Percentiles rank a stretch among this genome's conserved stretches.
Conservation (phyloP, 306 rosid species). For the Arachis stenosperma region DNA sequence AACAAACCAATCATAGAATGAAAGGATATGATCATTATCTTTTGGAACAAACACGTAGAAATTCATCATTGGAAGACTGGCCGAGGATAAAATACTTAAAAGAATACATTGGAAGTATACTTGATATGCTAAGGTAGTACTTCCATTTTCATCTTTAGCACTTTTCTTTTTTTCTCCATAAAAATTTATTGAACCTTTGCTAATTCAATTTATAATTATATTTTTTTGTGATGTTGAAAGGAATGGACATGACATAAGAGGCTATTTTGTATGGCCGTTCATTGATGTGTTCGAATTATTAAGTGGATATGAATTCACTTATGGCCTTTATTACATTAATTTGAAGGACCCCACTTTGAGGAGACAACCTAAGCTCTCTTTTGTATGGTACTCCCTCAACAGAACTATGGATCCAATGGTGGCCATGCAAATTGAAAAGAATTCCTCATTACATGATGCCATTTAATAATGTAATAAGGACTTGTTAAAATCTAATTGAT, state of each 20-base stretch:
- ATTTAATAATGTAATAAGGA: neutral
- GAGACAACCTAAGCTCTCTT: constrained; percentile 54
- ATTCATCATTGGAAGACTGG: constrained; percentile 55
- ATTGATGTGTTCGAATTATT: constrained; percentile 49
- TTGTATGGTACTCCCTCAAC: constrained; percentile 51
- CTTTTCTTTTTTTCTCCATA: neutral
- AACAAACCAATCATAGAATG: neutral
- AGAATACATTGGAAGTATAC: constrained; percentile 42
- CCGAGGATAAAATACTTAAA: constrained; percentile 51
- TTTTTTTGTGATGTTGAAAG: constrained; percentile 25
- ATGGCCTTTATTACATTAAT: constrained; percentile 48
- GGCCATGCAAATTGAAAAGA: neutral
- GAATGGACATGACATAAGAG: constrained; percentile 55
- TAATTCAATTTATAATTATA: too few relatives aligned
- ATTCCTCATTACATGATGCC: neutral
- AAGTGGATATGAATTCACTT: constrained; percentile 40
- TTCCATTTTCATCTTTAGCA: too few relatives aligned
- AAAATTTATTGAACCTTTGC: neutral
- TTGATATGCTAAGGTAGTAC: constrained; percentile 46
- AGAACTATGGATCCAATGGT: neutral
- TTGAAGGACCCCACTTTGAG: constrained; percentile 47
- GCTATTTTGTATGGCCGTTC: constrained; percentile 59
- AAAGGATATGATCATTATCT: neutral
- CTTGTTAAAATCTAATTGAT: neutral
- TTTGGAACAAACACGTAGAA: constrained; percentile 32